Evolutionary conservation across 2,329 filamentous ascomycete genomes (phyloP), one percentile per base, ranked within the genome.

Genomic region (Xylariaceae sp.): DNA sequence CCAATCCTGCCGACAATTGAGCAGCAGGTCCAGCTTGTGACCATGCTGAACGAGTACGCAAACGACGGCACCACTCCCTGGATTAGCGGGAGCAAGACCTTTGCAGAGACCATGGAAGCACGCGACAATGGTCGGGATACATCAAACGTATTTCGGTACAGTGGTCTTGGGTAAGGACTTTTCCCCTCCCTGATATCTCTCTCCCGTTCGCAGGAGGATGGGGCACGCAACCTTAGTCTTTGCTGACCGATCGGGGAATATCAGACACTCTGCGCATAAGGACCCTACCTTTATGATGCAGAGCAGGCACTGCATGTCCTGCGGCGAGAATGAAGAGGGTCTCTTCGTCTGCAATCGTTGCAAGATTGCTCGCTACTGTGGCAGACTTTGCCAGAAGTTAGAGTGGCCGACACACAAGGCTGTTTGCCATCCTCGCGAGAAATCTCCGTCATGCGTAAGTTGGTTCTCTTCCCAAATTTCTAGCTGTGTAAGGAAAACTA

Each of bases 311-410:
- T 63, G 60, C 39, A 22, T 63, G n/a, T 10, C 29, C 21, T 64
- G 61, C 41, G 32, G 54, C 7, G 44, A 50, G 4, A 45, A 50
- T 3, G 41, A 49, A 12, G 16, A 10, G 16, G 21, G 37, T 3
- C 60, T 65, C 7, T 34, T 42, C 12, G 48, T 51, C 26, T 63
- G 60, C 26, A 26, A 10, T 1, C 48, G 42, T 2, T 63, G 57
- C 49, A 65, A 61, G 41, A 55, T 58, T 46, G 55, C 49, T 36
- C 54, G 58, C 15, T 64, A 60, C 45, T 65, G 61, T 41, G 55
- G 55, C 41, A 43, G 44, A 16, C 8, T 1, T 1, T 64, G 62
- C 47, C 63, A 62, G 43, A 43, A 42, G 22, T 1, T 18, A 5
- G 59, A 62, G 46, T 61, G 59, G 60, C 1, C 10, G 2, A 21